phyloP scores from a whole-genome alignment of 2,329 filamentous ascomycete species.

The Diaporthe capsici region DNA sequence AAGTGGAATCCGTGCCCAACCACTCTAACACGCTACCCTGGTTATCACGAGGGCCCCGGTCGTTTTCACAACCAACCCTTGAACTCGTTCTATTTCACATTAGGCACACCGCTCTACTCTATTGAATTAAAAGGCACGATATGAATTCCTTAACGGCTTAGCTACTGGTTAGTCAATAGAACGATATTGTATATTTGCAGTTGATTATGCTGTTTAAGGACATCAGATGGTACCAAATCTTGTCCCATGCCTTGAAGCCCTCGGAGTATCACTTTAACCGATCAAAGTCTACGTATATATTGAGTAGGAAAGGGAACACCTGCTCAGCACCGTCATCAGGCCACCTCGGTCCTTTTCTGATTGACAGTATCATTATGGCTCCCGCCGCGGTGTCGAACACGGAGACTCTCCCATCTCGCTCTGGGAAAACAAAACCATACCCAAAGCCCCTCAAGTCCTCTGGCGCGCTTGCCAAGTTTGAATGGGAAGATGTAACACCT shows the following conservation, averaged over 20 bases:
- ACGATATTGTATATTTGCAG: neutral
- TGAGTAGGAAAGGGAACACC: neutral
- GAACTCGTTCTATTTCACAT: too few species aligned
- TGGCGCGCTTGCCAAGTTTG: conserved; percentile 34
- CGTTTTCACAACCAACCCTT: neutral
- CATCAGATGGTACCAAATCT: neutral
- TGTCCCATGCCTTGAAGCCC: neutral
- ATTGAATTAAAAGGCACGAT: neutral
- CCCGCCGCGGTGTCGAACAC: neutral
- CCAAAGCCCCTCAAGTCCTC: conserved; percentile 36
- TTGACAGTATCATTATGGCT: neutral
- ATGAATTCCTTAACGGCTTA: too few species aligned
- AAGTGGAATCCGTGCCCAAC: neutral
- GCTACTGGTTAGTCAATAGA: neutral
- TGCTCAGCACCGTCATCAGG: too few species aligned
- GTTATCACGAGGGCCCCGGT: neutral
- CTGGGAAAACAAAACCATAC: conserved; percentile 1
- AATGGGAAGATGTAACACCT: conserved; percentile 39
- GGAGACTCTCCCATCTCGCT: neutral
- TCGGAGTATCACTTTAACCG: neutral
- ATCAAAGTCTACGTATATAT: neutral
- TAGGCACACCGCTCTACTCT: neutral
- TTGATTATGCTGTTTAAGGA: neutral
- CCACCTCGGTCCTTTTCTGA: accelerated
- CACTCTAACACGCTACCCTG: neutral